Base-by-base conservation (phyloP, 73 alveolate species). In the Breviolum minutum region DNA sequence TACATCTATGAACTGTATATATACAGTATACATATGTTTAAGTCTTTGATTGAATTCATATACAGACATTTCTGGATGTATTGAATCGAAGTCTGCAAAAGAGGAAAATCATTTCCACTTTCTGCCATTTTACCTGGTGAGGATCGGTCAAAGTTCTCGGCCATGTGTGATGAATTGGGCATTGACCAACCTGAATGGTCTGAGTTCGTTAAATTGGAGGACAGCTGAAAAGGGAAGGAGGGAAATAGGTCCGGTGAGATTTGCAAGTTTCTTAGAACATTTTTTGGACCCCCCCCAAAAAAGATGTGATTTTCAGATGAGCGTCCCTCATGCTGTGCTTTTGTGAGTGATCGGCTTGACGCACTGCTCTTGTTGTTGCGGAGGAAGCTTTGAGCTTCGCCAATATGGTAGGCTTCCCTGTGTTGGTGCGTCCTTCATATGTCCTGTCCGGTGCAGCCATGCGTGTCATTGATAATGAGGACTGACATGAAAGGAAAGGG, bases 401-500 rank as follows among this genome's bases (percentile, higher is more conserved):
- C 81, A 54, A 92, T 80, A 73, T 62, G 90, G 99, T 95, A 27
- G 95, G 94, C 66, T 95, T 84, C 74, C 99, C 99, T 3, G 99
- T 95, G 64, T 82, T 95, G 61, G 99, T 95, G 95, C 95, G 99
- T 3, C 99, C 99, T 19, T 84, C 95, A 90, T 95, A 95, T 70
- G 99, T 95, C 24, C 91, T 95, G 32, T 95, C 99, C 12, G 99
- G 99, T 29, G 99, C 99, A 54, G 99, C 99, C 54, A 95, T 95
- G 99, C 95, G 99, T 8, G 99, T 95, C 74, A 94, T 94, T 32
- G 99, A 94, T 85, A 94, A 29, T 62, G 99, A 94, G 94, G 99
- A 86, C 79, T 27, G 77, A 32, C 16, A 24, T 13, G n/a, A 73
- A 73, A 14, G 83, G 32, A 14, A 24, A 68, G 2, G 6, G 77